These are phyloP conservation scores for Scleroderma bovista DNA, from an alignment of 768 basidiomycete genomes.

Conservation along the genomic window DNA sequence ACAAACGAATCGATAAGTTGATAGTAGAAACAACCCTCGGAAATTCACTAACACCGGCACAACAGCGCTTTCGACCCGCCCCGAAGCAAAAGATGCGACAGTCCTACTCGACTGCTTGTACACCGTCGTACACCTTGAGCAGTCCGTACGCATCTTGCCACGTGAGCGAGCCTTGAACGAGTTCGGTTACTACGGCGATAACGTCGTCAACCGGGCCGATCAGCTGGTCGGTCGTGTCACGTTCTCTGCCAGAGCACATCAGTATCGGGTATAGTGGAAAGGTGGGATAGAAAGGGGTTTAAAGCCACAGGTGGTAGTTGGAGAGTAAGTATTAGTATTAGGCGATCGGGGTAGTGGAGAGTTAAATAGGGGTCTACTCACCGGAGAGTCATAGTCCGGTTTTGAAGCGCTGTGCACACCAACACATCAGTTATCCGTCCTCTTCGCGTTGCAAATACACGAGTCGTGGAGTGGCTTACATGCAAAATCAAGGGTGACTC, in stretches of 20 bases:
- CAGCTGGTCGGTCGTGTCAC: slow-evolving; percentile 89
- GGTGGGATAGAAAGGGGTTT: not conserved
- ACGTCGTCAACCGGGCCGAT: slow-evolving; percentile 91
- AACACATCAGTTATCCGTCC: not conserved
- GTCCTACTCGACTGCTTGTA: slow-evolving; percentile 67
- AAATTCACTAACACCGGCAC: not conserved
- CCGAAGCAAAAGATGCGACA: not conserved
- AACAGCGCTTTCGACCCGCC: not conserved
- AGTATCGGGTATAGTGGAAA: not conserved
- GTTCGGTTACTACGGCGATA: slow-evolving; percentile 68
- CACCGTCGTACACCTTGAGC: slow-evolving; percentile 79
- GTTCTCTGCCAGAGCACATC: slow-evolving; percentile 53
- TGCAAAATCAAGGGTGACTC: slow-evolving; percentile 94
- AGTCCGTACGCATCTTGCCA: slow-evolving; percentile 74
- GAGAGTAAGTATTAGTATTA: not conserved
- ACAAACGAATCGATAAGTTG: not conserved
- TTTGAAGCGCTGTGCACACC: slow-evolving; percentile 64
- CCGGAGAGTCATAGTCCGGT: slow-evolving; percentile 92
- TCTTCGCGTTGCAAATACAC: not conserved
- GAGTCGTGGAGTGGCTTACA: slow-evolving; percentile 39
- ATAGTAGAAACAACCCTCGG: not conserved
- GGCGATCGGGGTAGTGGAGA: not conserved
- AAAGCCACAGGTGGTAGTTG: not conserved
- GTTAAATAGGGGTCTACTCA: slow-evolving; percentile 34
- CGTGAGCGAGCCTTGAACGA: slow-evolving; percentile 67